A percentile compares a stretch with the other conserved stretches of the same genome.
Conservation (phyloP, 495 filamentous ascomycete genomes). For the Glutinoglossum americanum region DNA sequence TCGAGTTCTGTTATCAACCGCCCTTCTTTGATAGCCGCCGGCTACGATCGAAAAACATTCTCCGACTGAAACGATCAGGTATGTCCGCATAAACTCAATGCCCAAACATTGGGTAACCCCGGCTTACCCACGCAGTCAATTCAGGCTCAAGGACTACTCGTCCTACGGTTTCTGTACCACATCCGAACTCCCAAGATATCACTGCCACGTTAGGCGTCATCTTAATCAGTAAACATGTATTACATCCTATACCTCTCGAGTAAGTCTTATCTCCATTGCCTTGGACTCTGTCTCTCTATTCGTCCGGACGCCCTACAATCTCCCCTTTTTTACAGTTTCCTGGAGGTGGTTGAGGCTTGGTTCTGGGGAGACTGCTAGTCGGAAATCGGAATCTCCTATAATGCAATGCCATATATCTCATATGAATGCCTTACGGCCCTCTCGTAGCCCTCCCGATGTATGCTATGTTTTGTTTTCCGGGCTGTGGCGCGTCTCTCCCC, state of each 20-base stretch:
- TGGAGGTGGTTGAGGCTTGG: not conserved
- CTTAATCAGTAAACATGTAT: constrained; percentile 25
- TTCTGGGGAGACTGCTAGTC: constrained; percentile 1
- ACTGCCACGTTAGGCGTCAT: not conserved
- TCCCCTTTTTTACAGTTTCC: not conserved
- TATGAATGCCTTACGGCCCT: not conserved
- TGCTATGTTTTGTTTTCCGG: constrained; percentile 1
- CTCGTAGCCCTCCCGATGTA: not conserved
- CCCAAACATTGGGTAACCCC: not conserved
- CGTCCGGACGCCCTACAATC: not conserved
- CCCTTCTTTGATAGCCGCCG: not conserved
- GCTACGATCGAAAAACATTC: not conserved
- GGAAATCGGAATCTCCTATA: constrained; percentile 1
- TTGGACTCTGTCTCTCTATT: constrained; percentile 2
- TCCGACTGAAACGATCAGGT: not conserved
- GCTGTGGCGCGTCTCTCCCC: not conserved
- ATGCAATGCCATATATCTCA: not conserved
- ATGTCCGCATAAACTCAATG: not conserved
- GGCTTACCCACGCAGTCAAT: not conserved
- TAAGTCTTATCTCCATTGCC: constrained; percentile 21
- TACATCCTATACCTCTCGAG: constrained; percentile 49
- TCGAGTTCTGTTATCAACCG: constrained; percentile 2
- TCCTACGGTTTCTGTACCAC: not conserved
- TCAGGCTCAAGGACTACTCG: not conserved
- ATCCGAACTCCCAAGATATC: not conserved